phyloP scores from a whole-genome alignment of 345 rosid species.

The Eucalyptus tenuipes region DNA sequence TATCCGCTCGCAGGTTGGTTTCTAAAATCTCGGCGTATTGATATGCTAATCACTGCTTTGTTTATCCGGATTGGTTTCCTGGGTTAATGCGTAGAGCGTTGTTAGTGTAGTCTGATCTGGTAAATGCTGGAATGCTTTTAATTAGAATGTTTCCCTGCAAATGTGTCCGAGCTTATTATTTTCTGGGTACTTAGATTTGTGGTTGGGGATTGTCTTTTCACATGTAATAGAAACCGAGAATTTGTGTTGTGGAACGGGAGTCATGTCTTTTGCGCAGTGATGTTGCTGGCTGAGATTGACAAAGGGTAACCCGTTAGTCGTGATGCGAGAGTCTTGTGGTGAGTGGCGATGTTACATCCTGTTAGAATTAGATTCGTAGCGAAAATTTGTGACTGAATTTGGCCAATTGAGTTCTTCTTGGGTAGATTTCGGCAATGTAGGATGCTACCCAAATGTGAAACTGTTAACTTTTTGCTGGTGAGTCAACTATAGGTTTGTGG shows the following conservation, averaged over 20 bases:
- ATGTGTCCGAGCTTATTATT: neutral
- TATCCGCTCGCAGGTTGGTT: constrained; percentile 21
- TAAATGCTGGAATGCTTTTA: neutral
- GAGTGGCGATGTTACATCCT: neutral
- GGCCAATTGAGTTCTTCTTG: neutral
- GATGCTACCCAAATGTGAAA: neutral
- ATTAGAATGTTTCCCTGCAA: neutral
- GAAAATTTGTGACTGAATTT: neutral
- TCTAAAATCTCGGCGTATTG: neutral
- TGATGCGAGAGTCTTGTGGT: neutral
- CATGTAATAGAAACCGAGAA: neutral
- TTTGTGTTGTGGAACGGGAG: neutral
- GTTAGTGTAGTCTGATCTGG: neutral
- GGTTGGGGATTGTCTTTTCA: neutral
- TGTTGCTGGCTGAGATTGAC: neutral
- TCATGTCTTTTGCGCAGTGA: neutral
- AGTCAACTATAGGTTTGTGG: constrained; percentile 7
- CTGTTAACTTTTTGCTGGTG: neutral
- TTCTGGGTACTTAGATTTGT: neutral
- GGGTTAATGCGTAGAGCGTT: too few species aligned
- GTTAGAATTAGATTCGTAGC: neutral
- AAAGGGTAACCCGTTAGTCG: neutral
- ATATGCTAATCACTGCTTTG: neutral
- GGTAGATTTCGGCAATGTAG: neutral
- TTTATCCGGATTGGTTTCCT: neutral